These are phyloP conservation scores for Trypanosoma vivax DNA, from an alignment of 208 protist genomes.

Conservation along the genomic window DNA sequence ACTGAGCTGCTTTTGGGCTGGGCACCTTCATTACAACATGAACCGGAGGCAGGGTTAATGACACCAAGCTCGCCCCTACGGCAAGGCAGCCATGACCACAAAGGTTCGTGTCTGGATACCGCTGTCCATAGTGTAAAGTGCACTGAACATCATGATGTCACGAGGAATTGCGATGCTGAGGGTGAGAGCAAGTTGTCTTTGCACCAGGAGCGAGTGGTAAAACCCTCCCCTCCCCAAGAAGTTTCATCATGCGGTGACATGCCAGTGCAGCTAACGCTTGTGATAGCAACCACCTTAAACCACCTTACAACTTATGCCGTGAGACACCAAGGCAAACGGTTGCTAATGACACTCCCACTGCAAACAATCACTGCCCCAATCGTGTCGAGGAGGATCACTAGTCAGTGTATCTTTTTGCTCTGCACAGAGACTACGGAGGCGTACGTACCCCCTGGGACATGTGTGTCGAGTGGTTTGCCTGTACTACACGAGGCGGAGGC, in stretches of 20 bases:
- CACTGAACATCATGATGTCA: neutral
- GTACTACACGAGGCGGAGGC: neutral
- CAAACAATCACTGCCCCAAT: slow-evolving; percentile 63
- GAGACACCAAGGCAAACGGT: slow-evolving; percentile 52
- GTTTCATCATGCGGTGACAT: slow-evolving; percentile 16
- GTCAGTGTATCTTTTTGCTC: slow-evolving; percentile 56
- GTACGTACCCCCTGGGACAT: slow-evolving; percentile 9
- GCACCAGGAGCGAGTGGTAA: neutral
- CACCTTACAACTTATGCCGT: slow-evolving; percentile 68
- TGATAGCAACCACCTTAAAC: slow-evolving; percentile 71
- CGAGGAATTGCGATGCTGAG: too few relatives aligned
- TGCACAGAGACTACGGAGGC: slow-evolving; percentile 26
- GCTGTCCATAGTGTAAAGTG: neutral
- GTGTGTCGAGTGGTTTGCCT: neutral
- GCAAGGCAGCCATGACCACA: too few relatives aligned
- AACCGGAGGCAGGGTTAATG: slow-evolving; percentile 2
- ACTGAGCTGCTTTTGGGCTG: slow-evolving; percentile 31
- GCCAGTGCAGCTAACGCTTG: slow-evolving; percentile 64
- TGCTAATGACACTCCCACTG: slow-evolving; percentile 51
- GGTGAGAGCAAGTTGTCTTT: neutral
- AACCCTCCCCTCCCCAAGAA: slow-evolving; percentile 16
- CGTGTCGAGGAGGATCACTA: slow-evolving; percentile 64
- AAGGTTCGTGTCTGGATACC: too few relatives aligned
- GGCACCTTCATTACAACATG: slow-evolving; percentile 1
- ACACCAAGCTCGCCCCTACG: neutral